Evolutionary conservation across 352 stramenopile species (phyloP).

Genomic region (Phytopythium chamaehyphon): DNA sequence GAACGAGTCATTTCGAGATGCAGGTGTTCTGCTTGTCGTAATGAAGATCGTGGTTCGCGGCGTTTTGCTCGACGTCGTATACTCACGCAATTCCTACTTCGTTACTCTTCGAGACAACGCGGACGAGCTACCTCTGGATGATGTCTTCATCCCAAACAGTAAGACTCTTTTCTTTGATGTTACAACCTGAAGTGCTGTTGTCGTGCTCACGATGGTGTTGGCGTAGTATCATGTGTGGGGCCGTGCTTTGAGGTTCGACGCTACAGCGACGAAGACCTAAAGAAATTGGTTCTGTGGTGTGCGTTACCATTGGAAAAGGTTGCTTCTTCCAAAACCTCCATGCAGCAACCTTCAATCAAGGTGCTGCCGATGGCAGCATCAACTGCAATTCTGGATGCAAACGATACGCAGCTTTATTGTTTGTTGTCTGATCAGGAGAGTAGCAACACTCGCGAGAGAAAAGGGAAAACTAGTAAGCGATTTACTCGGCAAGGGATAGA

Average conservation of each 20-base stretch:
- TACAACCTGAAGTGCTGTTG: no score
- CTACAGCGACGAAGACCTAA: constrained; percentile 50
- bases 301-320: constrained; percentile 19
- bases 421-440: constrained; percentile 10
- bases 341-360: constrained; percentile 12
- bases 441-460: neutral
- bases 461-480: constrained; percentile 8
- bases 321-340: constrained; percentile 7
- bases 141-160: constrained; percentile 62
- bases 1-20: constrained; percentile 27
- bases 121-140: constrained; percentile 51
- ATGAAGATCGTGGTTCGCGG: constrained; percentile 69
- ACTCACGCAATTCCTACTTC: constrained; percentile 60
- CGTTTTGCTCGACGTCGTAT: constrained; percentile 60
- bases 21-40: constrained; percentile 47
- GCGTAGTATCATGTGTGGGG: constrained; percentile 39
- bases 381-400: constrained; percentile 27
- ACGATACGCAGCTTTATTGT: constrained; percentile 66
- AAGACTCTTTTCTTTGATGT: constrained; percentile 1
- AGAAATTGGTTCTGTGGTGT: constrained; percentile 61
- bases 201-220: neutral
- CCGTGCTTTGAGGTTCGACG: constrained; percentile 28
- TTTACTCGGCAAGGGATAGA: neutral
- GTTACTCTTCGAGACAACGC: constrained; percentile 46
- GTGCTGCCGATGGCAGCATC: constrained; percentile 9